These are phyloP conservation scores for Leonotis leonurus DNA, from an alignment of 257 asterid genomes.

Conservation along the genomic window DNA sequence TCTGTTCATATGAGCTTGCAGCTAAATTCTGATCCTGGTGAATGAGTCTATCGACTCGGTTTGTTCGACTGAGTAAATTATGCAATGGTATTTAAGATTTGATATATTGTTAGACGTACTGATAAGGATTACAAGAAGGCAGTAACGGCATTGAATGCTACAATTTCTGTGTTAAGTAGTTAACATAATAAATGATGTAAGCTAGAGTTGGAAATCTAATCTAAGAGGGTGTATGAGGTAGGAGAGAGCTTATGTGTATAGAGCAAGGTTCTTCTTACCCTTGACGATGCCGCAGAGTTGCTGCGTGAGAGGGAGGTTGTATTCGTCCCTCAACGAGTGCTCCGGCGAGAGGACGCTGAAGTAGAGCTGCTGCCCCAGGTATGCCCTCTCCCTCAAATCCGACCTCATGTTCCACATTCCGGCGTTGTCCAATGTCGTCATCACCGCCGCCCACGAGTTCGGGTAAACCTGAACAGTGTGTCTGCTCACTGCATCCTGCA, in stretches of 20 bases:
- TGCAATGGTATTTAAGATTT: too few species aligned
- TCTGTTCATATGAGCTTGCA: not conserved
- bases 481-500: conserved; percentile 42
- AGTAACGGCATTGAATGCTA: too few species aligned
- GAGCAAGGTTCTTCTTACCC: conserved; percentile 25
- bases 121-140: too few species aligned
- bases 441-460: conserved; percentile 44
- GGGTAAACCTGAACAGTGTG: conserved; percentile 51
- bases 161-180: too few species aligned
- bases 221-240: too few species aligned
- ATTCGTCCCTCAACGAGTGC: conserved; percentile 39
- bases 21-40: too few species aligned
- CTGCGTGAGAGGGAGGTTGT: conserved; percentile 32
- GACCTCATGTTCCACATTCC: conserved; percentile 57
- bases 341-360: conserved; percentile 34
- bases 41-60: too few species aligned
- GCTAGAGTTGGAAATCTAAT: not conserved
- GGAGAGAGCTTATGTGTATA: conserved; percentile 13
- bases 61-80: too few species aligned
- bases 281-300: conserved; percentile 34
- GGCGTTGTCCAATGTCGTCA: conserved; percentile 43
- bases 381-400: conserved; percentile 42
- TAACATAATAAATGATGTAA: not conserved
- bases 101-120: too few species aligned
- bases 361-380: conserved; percentile 46